Evolutionary conservation across 306 rosid genomes (phyloP), one percentile per base, ranked within the genome.

Genomic region (Sophora flavescens): DNA sequence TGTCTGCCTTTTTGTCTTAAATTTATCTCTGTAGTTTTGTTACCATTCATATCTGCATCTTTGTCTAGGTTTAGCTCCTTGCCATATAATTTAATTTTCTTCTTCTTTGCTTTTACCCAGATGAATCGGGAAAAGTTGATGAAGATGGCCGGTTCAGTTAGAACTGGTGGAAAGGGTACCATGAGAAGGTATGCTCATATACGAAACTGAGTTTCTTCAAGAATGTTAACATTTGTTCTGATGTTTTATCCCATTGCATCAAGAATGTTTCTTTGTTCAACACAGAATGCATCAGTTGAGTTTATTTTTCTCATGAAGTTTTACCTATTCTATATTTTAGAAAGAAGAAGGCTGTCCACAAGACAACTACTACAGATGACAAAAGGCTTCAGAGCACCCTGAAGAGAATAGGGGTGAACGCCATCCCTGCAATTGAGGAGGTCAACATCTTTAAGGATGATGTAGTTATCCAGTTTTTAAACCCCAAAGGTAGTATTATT

Each of bases 331-430:
- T 30, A 8, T 75, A 73, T 72, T 47, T 28, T 72, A 94, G 98
- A 82, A 94, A 94, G 98, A 94, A 94, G 98, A 94, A 94, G 90
- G 98, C 98, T 5, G 97, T 94, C 44, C 98, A 94, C 89, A 94
- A 94, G 93, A 94, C 98, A 35, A 90, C 97, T 0, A 91, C 98
- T 70, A 94, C 97, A 6, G 98, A 94, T 45, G 98, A 93, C 75
- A 93, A 93, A 72, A 85, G 98, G 87, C 98, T 94, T 84, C 98
- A 94, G 89, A 91, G 97, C 78, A 94, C 98, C 61, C 88, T 94
- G 41, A 94, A 94, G 88, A 94, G 98, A 89, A 94, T 94, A 86
- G 98, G 98, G 61, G 98, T 94, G 74, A 94, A 94, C 78, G 96
- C 90, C 8, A 94, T 94, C 75, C 98, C 98, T 8, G 96, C 96